Evolutionary conservation across 306 rosid genomes (phyloP).

Genomic region (Abrus precatorius): DNA sequence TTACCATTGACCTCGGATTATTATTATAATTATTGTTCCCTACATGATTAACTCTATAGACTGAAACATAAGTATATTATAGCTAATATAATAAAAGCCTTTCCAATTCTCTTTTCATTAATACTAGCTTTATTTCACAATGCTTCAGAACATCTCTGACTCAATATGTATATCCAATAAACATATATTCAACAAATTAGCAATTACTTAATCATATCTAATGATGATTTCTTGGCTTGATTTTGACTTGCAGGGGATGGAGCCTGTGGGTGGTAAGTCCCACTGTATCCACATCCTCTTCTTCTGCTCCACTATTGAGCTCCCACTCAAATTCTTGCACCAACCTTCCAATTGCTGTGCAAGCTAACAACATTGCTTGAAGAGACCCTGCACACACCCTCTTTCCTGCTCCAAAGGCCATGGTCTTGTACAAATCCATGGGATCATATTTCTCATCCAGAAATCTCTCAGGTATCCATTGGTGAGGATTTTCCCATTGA

Average conservation of each 20-base stretch:
- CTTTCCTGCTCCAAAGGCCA: constrained; percentile 86
- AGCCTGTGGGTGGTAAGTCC: constrained; percentile 76
- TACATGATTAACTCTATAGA: background rate
- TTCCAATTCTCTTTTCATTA: background rate
- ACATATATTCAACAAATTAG: background rate
- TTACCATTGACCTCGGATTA: too few relatives aligned
- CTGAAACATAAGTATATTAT: background rate
- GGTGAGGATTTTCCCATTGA: constrained; percentile 67
- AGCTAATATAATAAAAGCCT: background rate
- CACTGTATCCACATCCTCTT: constrained; percentile 64
- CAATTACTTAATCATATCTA: background rate
- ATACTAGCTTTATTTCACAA: background rate
- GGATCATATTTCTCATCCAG: constrained; percentile 65
- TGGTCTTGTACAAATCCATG: constrained; percentile 70
- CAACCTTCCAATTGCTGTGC: constrained; percentile 64
- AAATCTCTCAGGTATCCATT: constrained; percentile 85
- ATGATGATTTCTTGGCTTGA: constrained; percentile 56
- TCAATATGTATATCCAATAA: background rate
- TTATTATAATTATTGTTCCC: too few relatives aligned
- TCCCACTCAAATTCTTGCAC: constrained; percentile 75
- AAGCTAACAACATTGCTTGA: constrained; percentile 69
- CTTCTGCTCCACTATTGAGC: constrained; percentile 60
- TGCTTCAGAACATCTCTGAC: background rate
- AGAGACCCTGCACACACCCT: constrained; percentile 78
- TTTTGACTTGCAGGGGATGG: constrained; percentile 59